Evolutionary conservation across 192 early-diverging fungal species (phyloP).

Genomic region (Podila minutissima): DNA sequence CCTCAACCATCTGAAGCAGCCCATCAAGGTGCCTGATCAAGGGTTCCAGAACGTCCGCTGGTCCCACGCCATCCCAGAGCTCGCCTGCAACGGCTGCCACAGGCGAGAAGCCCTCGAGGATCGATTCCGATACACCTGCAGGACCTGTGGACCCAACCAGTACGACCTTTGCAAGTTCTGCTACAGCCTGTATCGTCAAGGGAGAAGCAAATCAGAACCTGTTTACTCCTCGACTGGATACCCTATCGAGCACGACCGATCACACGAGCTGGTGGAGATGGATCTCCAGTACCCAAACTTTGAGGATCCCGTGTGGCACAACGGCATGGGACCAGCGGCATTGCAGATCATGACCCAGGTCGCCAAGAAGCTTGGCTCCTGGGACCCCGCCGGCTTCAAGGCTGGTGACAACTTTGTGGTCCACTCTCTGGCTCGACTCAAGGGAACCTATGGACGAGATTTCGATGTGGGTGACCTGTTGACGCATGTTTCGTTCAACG

Average conservation of each 20-base stretch:
- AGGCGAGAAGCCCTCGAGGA: neutral
- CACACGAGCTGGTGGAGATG: neutral
- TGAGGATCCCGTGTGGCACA: neutral
- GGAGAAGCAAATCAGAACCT: neutral
- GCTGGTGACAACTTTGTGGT: neutral
- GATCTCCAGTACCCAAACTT: neutral
- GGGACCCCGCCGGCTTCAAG: neutral
- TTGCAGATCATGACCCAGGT: slow-evolving; percentile 2
- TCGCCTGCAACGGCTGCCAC: neutral
- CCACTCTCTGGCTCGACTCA: neutral
- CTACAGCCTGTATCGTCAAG: neutral
- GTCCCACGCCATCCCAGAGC: slow-evolving; percentile 1
- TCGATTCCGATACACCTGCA: neutral
- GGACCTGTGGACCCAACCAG: slow-evolving; percentile 4
- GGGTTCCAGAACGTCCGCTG: slow-evolving; percentile 1
- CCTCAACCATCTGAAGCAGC: neutral
- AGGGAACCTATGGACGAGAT: neutral
- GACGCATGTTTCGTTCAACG: neutral
- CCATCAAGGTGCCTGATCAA: neutral
- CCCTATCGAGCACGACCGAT: neutral
- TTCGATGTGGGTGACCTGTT: neutral
- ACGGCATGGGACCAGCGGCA: neutral
- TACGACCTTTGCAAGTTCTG: slow-evolving; percentile 1
- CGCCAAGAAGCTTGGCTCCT: neutral
- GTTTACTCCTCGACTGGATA: neutral